These are phyloP conservation scores for Calonectria hongkongensis DNA, from an alignment of 2,329 filamentous ascomycete genomes.

Conservation along the genomic window DNA sequence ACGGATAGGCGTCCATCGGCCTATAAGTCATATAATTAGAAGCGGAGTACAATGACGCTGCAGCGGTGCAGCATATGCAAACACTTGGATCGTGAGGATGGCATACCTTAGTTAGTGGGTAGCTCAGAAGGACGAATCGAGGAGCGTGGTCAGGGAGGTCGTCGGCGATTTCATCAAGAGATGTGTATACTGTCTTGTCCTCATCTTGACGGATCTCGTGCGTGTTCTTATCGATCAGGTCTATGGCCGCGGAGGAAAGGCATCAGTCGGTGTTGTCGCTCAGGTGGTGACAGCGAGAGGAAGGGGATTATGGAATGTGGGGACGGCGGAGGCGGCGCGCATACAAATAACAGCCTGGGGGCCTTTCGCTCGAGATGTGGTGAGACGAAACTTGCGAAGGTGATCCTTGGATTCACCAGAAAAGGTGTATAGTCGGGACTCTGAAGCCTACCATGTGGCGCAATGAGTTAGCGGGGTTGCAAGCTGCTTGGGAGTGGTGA, in stretches of 20 bases:
- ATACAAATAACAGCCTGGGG: conserved; percentile 97
- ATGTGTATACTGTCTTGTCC: conserved; percentile 84
- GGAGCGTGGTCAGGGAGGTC: conserved; percentile 95
- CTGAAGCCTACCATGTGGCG: conserved; percentile 71
- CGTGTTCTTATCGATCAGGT: conserved; percentile 91
- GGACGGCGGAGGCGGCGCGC: conserved; percentile 62
- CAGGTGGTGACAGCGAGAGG: background rate
- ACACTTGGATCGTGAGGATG: background rate
- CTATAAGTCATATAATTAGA: conserved; percentile 65
- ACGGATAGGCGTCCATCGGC: conserved; percentile 88
- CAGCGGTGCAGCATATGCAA: background rate
- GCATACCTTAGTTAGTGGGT: conserved; percentile 88
- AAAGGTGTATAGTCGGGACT: conserved; percentile 94
- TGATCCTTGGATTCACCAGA: conserved; percentile 91
- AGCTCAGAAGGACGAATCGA: conserved; percentile 91
- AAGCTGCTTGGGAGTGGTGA: conserved; percentile 1
- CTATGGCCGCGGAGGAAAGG: conserved; percentile 66
- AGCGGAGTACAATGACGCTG: background rate
- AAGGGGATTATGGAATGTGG: background rate
- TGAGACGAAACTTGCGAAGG: conserved; percentile 94
- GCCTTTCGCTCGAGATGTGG: conserved; percentile 89
- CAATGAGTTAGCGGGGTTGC: conserved; percentile 41
- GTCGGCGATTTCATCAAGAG: conserved; percentile 87
- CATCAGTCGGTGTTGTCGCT: conserved; percentile 41
- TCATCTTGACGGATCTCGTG: conserved; percentile 92